phyloP scores from a whole-genome alignment of 2,329 filamentous ascomycete genomes.

The Verticillium tricorpus region DNA sequence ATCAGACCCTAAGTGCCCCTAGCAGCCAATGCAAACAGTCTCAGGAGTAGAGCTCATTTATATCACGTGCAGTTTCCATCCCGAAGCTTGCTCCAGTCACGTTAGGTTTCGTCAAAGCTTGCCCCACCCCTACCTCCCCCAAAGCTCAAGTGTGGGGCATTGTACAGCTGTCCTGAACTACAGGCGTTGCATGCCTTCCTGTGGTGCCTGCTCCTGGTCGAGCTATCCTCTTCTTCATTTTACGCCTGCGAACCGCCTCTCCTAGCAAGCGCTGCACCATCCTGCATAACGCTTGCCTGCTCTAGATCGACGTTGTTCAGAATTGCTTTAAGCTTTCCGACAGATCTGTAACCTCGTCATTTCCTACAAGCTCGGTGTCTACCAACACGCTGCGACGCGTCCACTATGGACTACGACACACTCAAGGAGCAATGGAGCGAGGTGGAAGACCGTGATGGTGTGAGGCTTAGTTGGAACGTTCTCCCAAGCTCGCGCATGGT shows the following conservation, averaged over 20 bases:
- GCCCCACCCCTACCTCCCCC: neutral
- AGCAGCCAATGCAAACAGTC: no score
- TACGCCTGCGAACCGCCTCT: neutral
- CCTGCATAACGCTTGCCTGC: no score
- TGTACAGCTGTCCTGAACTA: neutral
- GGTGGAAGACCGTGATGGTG: constrained; percentile 92
- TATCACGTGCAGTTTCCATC: no score
- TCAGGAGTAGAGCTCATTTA: no score
- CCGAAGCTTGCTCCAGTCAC: no score
- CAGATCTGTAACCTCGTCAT: neutral
- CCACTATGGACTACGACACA: constrained; percentile 80
- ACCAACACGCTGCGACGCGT: neutral
- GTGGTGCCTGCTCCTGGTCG: no score
- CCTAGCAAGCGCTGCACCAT: neutral
- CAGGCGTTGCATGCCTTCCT: neutral
- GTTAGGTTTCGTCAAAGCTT: no score
- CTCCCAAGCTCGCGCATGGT: constrained; percentile 98
- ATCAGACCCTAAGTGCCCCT: no score
- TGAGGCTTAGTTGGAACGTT: constrained; percentile 97
- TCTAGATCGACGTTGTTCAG: no score
- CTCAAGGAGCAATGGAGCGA: constrained; percentile 96
- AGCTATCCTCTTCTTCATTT: neutral
- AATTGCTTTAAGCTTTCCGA: neutral
- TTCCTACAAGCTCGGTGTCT: neutral
- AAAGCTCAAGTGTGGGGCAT: neutral